Conservation (phyloP, 2,329 filamentous ascomycete genomes). For the Aspergillus floridensis region DNA sequence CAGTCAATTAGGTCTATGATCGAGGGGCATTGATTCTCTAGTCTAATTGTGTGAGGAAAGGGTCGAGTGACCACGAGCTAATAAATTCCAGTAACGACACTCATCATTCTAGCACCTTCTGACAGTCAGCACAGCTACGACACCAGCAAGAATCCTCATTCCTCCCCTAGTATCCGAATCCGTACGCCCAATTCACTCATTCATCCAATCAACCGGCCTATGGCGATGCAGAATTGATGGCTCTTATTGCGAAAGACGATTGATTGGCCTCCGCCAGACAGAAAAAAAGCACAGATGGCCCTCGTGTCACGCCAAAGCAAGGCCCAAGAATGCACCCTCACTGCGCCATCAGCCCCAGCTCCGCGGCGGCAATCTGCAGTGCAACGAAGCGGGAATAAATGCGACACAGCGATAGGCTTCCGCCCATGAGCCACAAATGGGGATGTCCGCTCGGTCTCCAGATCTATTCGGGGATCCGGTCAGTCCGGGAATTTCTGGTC, state of each 20-base stretch:
- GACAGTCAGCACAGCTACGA: neutral
- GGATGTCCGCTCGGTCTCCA: conserved; percentile 8
- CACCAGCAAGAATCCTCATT: neutral
- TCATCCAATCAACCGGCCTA: neutral
- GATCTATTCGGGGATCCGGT: neutral
- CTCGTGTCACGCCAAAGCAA: neutral
- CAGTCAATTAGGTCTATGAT: neutral
- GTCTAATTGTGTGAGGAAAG: too few relatives aligned
- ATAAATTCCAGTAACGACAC: too few relatives aligned
- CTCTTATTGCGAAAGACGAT: neutral
- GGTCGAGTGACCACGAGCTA: too few relatives aligned
- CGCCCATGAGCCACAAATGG: conserved; percentile 9
- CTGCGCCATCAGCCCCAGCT: neutral
- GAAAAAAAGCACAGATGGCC: neutral
- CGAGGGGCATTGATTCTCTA: too few relatives aligned
- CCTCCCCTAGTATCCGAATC: neutral
- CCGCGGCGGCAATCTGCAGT: conserved; percentile 4
- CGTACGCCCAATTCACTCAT: neutral
- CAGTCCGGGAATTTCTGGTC: neutral
- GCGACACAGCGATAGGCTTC: neutral
- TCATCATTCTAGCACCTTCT: too few relatives aligned
- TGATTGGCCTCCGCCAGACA: neutral
- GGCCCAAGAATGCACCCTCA: neutral
- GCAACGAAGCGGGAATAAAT: conserved; percentile 1
- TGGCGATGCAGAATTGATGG: neutral